Evolutionary conservation across 345 rosid genomes (phyloP), one percentile per base, ranked within the genome.

Genomic region (Jatropha curcas): DNA sequence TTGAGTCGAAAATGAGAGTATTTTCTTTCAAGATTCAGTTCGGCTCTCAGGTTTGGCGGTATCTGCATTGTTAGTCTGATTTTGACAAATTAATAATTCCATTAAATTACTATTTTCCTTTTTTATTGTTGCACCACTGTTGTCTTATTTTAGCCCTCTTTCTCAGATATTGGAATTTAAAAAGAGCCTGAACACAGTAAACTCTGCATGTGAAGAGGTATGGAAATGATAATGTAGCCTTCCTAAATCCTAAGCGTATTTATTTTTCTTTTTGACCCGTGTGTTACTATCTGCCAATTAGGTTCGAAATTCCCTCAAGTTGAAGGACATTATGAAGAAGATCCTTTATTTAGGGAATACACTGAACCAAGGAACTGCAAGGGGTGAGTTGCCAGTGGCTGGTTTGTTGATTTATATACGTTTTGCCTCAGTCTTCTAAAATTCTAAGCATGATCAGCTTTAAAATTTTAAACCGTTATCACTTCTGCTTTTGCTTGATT

Each of bases 21-120:
- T 92, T 95, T 86, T 87, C 96, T 78, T 95, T 95, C 90, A 95
- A 95, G 84, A 91, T 95, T 82, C 98, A 92, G 77, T 92, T 93
- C 56, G 69, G 87, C 77, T 79, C 91, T 84, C 98, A 92, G 99
- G 99, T 95, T 86, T 77, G 94, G 85, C 53, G 79, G 85, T 82
- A 80, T 75, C 77, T 81, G 79, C 85, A 68, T 81, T 67, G 73
- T 77, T 76, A 67, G 68, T 76, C 71, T 78, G 53, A 68, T 78
- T 71, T 55, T 72, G 50, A 67, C 65, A 20, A 62, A 51, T 80
- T 72, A 73, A 28, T 56, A 41, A 45, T 66, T 70, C 61, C 64
- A 53, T 70, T 58, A 48, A 67, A 35, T 70, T 74, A 64, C 73
- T 39, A 12, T 0, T 33, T 24, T 51, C 45, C 52, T 33, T 4